phyloP scores from a whole-genome alignment of 495 filamentous ascomycete species.

The Parathielavia appendiculata region DNA sequence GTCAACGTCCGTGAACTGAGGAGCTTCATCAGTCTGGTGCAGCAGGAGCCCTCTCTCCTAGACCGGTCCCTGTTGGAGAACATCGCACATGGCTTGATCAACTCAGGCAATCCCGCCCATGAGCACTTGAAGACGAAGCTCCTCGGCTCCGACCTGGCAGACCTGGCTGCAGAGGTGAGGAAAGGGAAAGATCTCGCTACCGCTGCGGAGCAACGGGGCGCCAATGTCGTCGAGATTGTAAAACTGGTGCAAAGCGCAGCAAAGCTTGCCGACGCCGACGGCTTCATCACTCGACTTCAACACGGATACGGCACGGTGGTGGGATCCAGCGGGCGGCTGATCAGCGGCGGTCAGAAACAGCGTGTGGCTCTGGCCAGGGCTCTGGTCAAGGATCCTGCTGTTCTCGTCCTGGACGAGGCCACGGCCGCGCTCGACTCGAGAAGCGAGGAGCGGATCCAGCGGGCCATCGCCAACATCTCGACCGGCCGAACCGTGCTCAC shows the following conservation, averaged over 20 bases:
- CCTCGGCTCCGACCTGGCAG: constrained; percentile 11
- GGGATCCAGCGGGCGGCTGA: constrained; percentile 43
- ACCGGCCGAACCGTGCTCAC: constrained; percentile 84
- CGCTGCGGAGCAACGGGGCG: constrained; percentile 22
- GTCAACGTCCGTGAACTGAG: constrained; percentile 55
- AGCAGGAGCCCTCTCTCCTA: constrained; percentile 63
- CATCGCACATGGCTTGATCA: constrained; percentile 59
- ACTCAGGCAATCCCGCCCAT: constrained; percentile 48
- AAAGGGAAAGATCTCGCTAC: constrained; percentile 16
- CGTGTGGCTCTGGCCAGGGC: constrained; percentile 68
- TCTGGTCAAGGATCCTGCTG: constrained; percentile 78
- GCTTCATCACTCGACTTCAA: constrained; percentile 33
- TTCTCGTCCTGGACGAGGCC: constrained; percentile 87
- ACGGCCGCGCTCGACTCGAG: constrained; percentile 87
- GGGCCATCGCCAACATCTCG: constrained; percentile 77
- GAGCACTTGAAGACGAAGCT: constrained; percentile 22
- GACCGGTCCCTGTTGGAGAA: constrained; percentile 64
- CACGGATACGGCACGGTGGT: constrained; percentile 46
- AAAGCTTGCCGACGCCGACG: constrained; percentile 36
- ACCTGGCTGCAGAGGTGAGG: constrained; percentile 11
- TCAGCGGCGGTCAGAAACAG: constrained; percentile 58
- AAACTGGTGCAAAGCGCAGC: constrained; percentile 32
- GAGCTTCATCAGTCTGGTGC: constrained; percentile 55
- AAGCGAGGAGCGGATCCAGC: constrained; percentile 88
- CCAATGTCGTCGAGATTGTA: constrained; percentile 32